phyloP scores from a whole-genome alignment of 148 eudicot species.

The Cornus kousa region DNA sequence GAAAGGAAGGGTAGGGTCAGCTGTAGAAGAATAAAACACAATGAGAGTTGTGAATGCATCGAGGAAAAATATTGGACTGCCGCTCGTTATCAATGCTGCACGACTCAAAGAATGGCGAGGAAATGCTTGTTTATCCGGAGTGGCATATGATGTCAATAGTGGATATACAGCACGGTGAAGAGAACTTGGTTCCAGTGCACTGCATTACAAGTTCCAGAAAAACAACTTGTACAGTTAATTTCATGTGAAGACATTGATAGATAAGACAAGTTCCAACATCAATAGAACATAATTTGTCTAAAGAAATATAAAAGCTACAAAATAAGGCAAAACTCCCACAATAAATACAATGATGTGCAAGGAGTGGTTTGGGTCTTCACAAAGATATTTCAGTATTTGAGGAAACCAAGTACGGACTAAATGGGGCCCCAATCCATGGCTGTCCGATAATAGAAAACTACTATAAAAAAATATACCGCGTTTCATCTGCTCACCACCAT shows the following conservation, averaged over 20 bases:
- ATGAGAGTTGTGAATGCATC: slow-evolving; percentile 90
- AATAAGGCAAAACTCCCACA: background rate
- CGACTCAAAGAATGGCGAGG: slow-evolving; percentile 99
- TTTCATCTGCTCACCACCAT: background rate
- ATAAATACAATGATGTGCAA: background rate
- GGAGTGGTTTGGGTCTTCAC: background rate
- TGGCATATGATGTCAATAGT: slow-evolving; percentile 67
- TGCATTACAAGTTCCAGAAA: slow-evolving; percentile 45
- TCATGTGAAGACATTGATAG: background rate
- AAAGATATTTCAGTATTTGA: background rate
- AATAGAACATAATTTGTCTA: background rate
- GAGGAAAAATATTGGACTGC: slow-evolving; percentile 92
- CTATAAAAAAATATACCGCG: background rate
- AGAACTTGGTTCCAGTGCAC: slow-evolving; percentile 94
- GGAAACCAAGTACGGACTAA: background rate
- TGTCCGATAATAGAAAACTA: background rate
- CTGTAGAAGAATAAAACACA: slow-evolving; percentile 91
- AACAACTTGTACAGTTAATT: background rate
- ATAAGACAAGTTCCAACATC: background rate
- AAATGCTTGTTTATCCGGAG: slow-evolving; percentile 86
- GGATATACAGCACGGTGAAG: slow-evolving; percentile 95
- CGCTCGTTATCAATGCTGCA: slow-evolving; percentile 91
- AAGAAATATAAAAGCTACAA: background rate
- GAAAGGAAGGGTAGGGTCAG: slow-evolving; percentile 80
- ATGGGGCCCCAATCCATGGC: background rate